These are phyloP conservation scores for Boletus sp. DNA, from an alignment of 768 basidiomycete genomes.

Conservation along the genomic window DNA sequence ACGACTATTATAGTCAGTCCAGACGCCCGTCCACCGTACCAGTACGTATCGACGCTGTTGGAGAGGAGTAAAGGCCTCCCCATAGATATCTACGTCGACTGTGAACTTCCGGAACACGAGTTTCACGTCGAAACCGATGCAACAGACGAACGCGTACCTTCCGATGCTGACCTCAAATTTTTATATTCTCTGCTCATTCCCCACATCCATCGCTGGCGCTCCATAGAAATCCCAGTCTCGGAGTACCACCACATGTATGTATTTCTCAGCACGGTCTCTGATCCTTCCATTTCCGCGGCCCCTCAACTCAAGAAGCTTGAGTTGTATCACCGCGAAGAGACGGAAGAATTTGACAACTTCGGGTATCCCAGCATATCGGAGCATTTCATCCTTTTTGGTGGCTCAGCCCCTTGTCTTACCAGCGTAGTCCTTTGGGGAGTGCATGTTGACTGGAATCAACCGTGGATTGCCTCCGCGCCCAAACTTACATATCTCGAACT, in stretches of 20 bases:
- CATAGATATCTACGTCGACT: slow-evolving; percentile 51
- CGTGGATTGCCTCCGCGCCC: slow-evolving; percentile 27
- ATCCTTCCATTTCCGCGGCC: slow-evolving; percentile 40
- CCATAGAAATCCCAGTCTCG: slow-evolving; percentile 45
- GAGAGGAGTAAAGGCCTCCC: slow-evolving; percentile 53
- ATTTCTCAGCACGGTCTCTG: slow-evolving; percentile 42
- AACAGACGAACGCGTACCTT: slow-evolving; percentile 18
- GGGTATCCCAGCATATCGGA: slow-evolving; percentile 25
- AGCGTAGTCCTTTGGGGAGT: slow-evolving; percentile 61
- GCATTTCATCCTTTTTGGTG: slow-evolving; percentile 50
- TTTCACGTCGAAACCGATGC: slow-evolving; percentile 20
- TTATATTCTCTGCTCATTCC: slow-evolving; percentile 44
- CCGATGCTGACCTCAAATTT: slow-evolving; percentile 18
- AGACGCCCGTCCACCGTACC: slow-evolving; percentile 38
- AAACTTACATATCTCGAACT: slow-evolving; percentile 51
- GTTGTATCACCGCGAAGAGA: slow-evolving; percentile 55
- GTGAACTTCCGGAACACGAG: slow-evolving; percentile 30
- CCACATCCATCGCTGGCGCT: slow-evolving; percentile 52
- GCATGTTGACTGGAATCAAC: slow-evolving; percentile 61
- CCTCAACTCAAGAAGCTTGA: slow-evolving; percentile 51
- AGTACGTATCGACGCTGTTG: slow-evolving; percentile 43
- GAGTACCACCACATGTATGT: slow-evolving; percentile 46
- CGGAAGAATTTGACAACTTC: slow-evolving; percentile 30
- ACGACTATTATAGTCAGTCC: slow-evolving; percentile 34
- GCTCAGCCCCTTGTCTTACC: slow-evolving; percentile 49